These are phyloP conservation scores for Eucommia ulmoides DNA, from an alignment of 257 asterid genomes.

Conservation along the genomic window DNA sequence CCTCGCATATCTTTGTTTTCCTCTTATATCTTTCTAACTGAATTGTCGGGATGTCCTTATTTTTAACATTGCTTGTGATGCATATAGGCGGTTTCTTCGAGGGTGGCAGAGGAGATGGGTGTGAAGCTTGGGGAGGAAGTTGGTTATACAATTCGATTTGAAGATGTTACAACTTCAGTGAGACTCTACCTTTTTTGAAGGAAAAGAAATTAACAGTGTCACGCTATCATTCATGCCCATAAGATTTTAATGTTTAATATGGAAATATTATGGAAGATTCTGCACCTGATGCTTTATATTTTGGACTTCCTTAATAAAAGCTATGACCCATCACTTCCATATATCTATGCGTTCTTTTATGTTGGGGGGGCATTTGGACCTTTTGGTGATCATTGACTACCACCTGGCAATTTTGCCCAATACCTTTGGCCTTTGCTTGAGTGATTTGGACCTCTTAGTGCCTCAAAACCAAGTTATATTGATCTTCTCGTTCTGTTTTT, in stretches of 20 bases:
- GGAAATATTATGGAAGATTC: not conserved
- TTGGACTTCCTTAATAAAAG: no score
- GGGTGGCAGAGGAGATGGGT: conserved; percentile 95
- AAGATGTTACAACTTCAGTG: conserved; percentile 69
- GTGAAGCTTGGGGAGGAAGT: conserved; percentile 88
- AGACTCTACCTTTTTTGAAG: conserved; percentile 22
- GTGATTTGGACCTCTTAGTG: no score
- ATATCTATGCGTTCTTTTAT: no score
- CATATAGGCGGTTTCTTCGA: conserved; percentile 63
- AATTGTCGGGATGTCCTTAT: not conserved
- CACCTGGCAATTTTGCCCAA: no score
- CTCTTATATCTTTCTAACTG: not conserved
- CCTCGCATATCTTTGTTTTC: not conserved
- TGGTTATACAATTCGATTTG: conserved; percentile 94
- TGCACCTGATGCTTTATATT: not conserved
- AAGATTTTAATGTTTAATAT: not conserved
- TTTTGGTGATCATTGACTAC: no score
- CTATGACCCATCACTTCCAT: no score
- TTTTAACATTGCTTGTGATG: not conserved
- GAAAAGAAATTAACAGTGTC: no score
- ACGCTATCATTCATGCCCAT: no score
- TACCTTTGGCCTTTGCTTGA: no score
- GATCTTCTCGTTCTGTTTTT: no score
- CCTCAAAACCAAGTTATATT: no score
- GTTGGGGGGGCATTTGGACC: no score